Evolutionary conservation across 2,329 filamentous ascomycete species (phyloP), one percentile per base, ranked within the genome.

Genomic region (Mycosphaerella sp.): DNA sequence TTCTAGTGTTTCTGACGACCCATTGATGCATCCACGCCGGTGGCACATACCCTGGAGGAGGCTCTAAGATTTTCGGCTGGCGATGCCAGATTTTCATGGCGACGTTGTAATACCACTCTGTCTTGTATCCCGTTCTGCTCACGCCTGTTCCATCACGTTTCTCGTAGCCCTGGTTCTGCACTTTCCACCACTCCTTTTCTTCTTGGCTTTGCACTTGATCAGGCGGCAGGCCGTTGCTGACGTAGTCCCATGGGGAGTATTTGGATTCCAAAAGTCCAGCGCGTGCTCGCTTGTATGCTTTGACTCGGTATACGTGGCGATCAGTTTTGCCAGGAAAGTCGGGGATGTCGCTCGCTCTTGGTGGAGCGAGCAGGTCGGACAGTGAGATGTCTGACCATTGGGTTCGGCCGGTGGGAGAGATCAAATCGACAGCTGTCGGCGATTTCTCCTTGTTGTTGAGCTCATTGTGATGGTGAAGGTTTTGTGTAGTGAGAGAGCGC

Each of bases 221-320:
- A n/a, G 49, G 41, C 9, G 41, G 49, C 13, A 21, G 12, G 1
- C 49, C 49, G 6, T 40, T 41, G n/a, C 41, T 44, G 6, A 51
- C 49, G 8, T 34, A 41, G n/a, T 51, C 49, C 35, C 42, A 51
- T 1, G 49, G 49, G 10, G 41, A 41, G 8, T 41, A 51, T 5
- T 27, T 18, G 12, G 49, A 8, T 4, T 34, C 7, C 2, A 46
- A 17, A 5, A 46, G 16, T 4, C 44, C 44, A 2, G 44, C 44
- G n/a, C 35, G 35, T 0, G 35, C 44, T 12, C 34, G 32, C 13
- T 37, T 34, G 35, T 46, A 46, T 17, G 44, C 44, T 39, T 37
- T 46, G 32, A 6, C 21, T 5, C 21, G 21, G 4, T 25, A 25
- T 5, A 25, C 21, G 21, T 25, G 21, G 21, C 21, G 21, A 6